Conservation (phyloP, 306 rosid genomes). For the Abrus precatorius region DNA sequence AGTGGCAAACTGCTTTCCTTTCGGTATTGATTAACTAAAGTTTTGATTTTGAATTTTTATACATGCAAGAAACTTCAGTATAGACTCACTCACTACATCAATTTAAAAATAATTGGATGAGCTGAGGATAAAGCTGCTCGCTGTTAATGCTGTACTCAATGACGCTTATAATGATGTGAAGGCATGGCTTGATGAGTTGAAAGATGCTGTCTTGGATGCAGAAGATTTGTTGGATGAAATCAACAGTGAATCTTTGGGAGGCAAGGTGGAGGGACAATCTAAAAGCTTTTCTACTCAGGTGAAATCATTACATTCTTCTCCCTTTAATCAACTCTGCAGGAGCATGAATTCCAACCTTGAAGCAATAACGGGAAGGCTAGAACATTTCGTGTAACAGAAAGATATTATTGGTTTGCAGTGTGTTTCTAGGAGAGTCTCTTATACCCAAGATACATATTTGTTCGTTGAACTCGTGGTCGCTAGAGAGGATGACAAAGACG, state of each 20-base stretch:
- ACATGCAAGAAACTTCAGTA: too few relatives aligned
- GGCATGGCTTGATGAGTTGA: conserved; percentile 43
- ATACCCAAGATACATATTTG: conserved; percentile 48
- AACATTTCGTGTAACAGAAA: conserved; percentile 51
- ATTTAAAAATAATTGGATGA: not conserved
- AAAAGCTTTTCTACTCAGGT: conserved; percentile 33
- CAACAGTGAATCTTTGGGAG: not conserved
- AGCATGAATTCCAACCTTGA: conserved; percentile 48
- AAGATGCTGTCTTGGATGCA: conserved; percentile 29
- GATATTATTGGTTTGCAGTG: conserved; percentile 55
- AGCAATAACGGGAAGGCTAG: conserved; percentile 41
- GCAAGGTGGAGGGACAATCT: conserved; percentile 6
- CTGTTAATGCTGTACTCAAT: conserved; percentile 31
- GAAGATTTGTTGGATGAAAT: conserved; percentile 38
- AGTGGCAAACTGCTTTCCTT: too few relatives aligned
- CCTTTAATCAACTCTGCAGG: conserved; percentile 41
- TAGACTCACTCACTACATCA: too few relatives aligned
- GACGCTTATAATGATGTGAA: conserved; percentile 37
- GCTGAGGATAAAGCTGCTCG: conserved; percentile 16
- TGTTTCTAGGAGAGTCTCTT: conserved; percentile 10
- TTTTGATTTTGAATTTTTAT: too few relatives aligned
- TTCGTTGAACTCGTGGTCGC: conserved; percentile 58
- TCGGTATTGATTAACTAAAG: too few relatives aligned
- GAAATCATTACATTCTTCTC: conserved; percentile 42
- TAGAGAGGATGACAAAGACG: conserved; percentile 49